These are phyloP conservation scores for Salvia splendens DNA, from an alignment of 257 asterid species.

Conservation along the genomic window DNA sequence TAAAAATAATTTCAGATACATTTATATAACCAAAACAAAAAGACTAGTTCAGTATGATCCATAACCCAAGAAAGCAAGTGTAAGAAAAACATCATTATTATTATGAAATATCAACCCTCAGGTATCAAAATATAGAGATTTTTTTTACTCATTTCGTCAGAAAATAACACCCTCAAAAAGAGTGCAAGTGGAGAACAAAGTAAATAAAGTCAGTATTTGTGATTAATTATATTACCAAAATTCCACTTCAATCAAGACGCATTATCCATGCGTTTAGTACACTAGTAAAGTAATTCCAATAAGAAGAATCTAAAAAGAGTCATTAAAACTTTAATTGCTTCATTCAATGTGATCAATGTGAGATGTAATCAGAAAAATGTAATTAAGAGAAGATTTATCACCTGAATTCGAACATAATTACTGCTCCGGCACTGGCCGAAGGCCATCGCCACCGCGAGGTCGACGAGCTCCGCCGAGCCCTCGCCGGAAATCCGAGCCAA, in stretches of 20 bases:
- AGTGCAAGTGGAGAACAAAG: conserved; percentile 32
- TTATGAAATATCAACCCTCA: conserved; percentile 11
- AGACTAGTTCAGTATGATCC: too few species aligned
- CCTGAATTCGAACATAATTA: conserved; percentile 71
- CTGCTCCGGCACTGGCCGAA: conserved; percentile 55
- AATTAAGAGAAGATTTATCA: conserved; percentile 23
- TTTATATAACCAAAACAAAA: too few species aligned
- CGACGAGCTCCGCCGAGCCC: conserved; percentile 68
- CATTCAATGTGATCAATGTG: too few species aligned
- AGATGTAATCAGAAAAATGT: neutral
- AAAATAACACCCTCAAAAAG: conserved; percentile 14
- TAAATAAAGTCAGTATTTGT: conserved; percentile 4
- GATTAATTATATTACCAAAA: conserved; percentile 26
- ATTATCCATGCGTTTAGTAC: neutral
- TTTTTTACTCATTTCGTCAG: conserved; percentile 10
- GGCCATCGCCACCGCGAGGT: conserved; percentile 79
- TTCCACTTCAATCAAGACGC: too few species aligned
- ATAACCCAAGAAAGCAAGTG: too few species aligned
- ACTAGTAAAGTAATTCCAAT: conserved; percentile 8
- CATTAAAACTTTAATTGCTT: too few species aligned
- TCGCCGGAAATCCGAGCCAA: conserved; percentile 69
- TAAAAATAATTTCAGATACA: too few species aligned
- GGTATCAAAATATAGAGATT: neutral
- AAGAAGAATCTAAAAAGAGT: neutral
- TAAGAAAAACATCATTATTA: conserved; percentile 13